phyloP scores from a whole-genome alignment of 306 rosid species.

The Prunus campanulata region DNA sequence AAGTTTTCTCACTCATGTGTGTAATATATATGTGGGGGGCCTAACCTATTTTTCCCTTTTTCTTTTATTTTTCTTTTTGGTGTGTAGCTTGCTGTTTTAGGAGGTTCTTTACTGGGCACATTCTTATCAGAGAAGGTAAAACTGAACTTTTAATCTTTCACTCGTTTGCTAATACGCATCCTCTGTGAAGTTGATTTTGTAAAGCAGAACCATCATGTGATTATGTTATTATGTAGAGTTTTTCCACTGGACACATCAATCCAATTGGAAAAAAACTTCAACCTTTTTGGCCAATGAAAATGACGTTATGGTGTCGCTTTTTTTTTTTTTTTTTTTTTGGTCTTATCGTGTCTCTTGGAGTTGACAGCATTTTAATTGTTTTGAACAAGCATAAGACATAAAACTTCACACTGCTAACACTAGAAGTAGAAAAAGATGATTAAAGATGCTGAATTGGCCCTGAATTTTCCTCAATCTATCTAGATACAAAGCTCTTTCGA shows the following conservation, averaged over 20 bases:
- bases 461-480: not conserved
- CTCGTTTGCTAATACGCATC: not conserved
- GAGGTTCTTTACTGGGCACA: constrained; percentile 87
- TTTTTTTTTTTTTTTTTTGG: too few relatives aligned
- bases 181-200: not conserved
- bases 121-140: constrained; percentile 93
- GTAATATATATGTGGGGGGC: constrained; percentile 6
- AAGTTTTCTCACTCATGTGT: constrained; percentile 14
- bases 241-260: not conserved
- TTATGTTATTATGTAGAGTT: not conserved
- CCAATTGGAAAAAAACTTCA: not conserved
- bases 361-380: not conserved
- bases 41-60: not conserved
- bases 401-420: constrained; percentile 3
- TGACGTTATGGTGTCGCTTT: not conserved
- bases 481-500: not conserved
- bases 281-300: not conserved
- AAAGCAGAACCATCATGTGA: not conserved
- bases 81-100: constrained; percentile 86
- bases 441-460: not conserved
- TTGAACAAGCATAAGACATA: not conserved
- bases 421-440: not conserved
- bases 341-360: not conserved
- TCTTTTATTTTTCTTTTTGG: constrained; percentile 4
- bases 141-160: constrained; percentile 18